Evolutionary conservation across 805 yeast species (phyloP), one percentile per base, ranked within the genome.

Genomic region (Lipomyces mesembrius): DNA sequence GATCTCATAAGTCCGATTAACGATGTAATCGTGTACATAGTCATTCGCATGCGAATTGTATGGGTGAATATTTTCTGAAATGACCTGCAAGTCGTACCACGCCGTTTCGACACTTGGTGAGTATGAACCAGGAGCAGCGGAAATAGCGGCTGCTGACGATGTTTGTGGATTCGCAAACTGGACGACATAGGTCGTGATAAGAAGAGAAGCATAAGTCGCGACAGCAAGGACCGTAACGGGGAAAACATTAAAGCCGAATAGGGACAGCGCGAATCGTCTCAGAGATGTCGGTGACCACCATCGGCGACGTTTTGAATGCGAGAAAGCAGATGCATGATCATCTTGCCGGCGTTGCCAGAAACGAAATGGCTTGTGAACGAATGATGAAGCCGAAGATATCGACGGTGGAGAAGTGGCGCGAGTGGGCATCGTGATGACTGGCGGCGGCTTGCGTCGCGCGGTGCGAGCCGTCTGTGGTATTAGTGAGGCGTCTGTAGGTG

Each of bases 41-140:
- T 89, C 94, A 77, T 91, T 92, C 14, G 88, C 90, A 65, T 81
- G 85, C 0, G 97, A 88, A 29, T 87, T 85, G 77, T 89, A 93
- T 0, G 97, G 92, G 78, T 93, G 98, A 62, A 86, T 87, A 34
- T 82, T 75, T 39, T 78, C 73, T 0, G 95, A 89, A 11, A 93
- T 87, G 2, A 78, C 75, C 75, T 92, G 96, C 59, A 93, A 80
- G 73, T 88, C 90, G 1, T 77, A 68, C 97, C 97, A 93, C 2
- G 90, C 81, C 11, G 43, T 49, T 58, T 68, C 71, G 55, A 68
- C 71, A 9, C 52, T 52, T 3, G 20, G 54, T n/a, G 65, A 54
- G 54, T 67, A 67, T 12, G 67, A 63, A 11, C 66, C 65, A 12
- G 70, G 71, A 8, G 66, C 71, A 12, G 71, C 71, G 1, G 71